Evolutionary conservation across 129 eudicot genomes (phyloP).

Genomic region (Deinandra increscens): DNA sequence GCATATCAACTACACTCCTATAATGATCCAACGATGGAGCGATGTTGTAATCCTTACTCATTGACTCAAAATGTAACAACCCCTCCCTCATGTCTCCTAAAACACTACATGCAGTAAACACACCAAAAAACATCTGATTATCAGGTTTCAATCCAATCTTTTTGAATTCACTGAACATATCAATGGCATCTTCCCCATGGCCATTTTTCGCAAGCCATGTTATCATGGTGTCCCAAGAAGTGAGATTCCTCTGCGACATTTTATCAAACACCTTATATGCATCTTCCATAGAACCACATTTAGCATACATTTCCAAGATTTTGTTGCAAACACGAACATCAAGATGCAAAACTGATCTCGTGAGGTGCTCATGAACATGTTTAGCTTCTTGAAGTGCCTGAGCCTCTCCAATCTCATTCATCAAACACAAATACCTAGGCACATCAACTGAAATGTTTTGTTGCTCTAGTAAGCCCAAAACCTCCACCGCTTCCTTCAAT

Average conservation of each 20-base stretch:
- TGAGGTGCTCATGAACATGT: constrained; percentile 6
- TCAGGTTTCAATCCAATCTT: constrained; percentile 18
- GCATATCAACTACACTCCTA: constrained; percentile 10
- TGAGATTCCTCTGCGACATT: constrained; percentile 7
- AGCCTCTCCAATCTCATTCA: constrained; percentile 10
- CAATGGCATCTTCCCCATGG: constrained; percentile 18
- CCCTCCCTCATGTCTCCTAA: constrained; percentile 14
- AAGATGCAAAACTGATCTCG: neutral
- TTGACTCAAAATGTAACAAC: constrained; percentile 12
- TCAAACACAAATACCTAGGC: neutral
- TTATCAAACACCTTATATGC: constrained; percentile 13
- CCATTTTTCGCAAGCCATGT: constrained; percentile 19
- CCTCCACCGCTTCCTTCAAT: constrained; percentile 11
- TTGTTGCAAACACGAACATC: constrained; percentile 1
- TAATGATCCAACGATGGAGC: neutral
- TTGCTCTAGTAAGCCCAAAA: constrained; percentile 1
- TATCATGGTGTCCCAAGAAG: constrained; percentile 15
- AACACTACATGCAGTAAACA: constrained; percentile 10
- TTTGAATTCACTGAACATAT: constrained; percentile 5
- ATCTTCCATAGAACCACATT: constrained; percentile 19
- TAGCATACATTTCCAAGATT: constrained; percentile 10
- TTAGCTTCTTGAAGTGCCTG: constrained; percentile 8
- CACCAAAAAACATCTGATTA: constrained; percentile 19
- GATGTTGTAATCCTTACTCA: neutral
- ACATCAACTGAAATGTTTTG: neutral